Conservation (phyloP, 164 flowering plant species). For the Kingdonia uniflora region DNA sequence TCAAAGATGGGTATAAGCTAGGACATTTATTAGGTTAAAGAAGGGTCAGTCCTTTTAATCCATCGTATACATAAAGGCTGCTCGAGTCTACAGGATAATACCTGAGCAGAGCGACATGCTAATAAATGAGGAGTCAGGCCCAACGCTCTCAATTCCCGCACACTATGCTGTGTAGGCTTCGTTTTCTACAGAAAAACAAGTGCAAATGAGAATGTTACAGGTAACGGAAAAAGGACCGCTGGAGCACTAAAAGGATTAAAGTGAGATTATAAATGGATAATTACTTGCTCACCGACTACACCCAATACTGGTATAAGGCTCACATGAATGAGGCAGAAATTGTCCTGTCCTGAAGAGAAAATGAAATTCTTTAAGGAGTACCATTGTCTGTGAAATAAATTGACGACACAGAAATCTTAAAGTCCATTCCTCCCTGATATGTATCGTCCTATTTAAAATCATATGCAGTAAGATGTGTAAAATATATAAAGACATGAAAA, state of each 20-base stretch:
- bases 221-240: too few species aligned
- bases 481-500: too few species aligned
- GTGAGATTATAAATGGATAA: slow-evolving; percentile 9
- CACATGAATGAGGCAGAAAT: slow-evolving; percentile 90
- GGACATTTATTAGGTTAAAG: too few species aligned
- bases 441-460: too few species aligned
- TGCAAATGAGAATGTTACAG: neutral
- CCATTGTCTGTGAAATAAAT: too few species aligned
- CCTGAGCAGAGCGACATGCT: slow-evolving; percentile 95
- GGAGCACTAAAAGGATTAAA: neutral
- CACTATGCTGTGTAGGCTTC: slow-evolving; percentile 98
- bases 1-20: too few species aligned
- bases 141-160: slow-evolving; percentile 83
- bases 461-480: too few species aligned
- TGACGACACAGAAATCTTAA: too few species aligned
- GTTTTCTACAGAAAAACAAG: slow-evolving; percentile 53
- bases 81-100: slow-evolving; percentile 10
- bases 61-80: too few species aligned
- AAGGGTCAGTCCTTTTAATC: too few species aligned
- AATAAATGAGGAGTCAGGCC: slow-evolving; percentile 91
- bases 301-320: slow-evolving; percentile 97
- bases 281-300: slow-evolving; percentile 95
- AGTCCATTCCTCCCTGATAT: too few species aligned
- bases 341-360: slow-evolving; percentile 52
- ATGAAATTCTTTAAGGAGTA: neutral